Evolutionary conservation across 306 rosid genomes (phyloP).

Genomic region (Dalbergia oliveri): DNA sequence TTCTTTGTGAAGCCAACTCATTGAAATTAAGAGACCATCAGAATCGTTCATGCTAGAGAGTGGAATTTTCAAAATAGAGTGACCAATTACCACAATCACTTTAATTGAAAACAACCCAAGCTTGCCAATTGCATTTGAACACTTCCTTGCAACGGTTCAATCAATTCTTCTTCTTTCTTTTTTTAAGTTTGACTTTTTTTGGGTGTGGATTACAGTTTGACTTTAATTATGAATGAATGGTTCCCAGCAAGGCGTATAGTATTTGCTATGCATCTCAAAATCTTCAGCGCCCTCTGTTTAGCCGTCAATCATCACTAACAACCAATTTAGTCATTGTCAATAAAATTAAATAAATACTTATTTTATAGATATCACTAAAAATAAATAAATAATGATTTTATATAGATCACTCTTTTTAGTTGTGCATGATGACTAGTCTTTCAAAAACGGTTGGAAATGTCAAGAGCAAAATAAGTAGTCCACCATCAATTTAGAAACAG

Average conservation of each 20-base stretch:
- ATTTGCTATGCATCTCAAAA: background rate
- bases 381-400: no score
- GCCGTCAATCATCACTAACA: background rate
- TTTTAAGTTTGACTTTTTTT: background rate
- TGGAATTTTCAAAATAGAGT: background rate
- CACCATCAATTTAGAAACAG: background rate
- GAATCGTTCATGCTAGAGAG: background rate
- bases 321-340: background rate
- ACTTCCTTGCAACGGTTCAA: background rate
- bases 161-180: background rate
- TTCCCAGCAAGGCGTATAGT: background rate
- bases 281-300: background rate
- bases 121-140: background rate
- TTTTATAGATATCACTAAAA: background rate
- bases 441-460: background rate
- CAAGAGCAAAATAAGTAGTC: background rate
- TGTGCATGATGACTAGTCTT: no score
- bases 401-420: no score
- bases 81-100: background rate
- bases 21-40: background rate
- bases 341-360: no score
- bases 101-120: background rate
- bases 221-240: background rate
- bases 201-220: background rate
- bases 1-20: background rate